These are phyloP conservation scores for Chloromonas sp. DNA, from an alignment of 163 green algal species.

Conservation along the genomic window DNA sequence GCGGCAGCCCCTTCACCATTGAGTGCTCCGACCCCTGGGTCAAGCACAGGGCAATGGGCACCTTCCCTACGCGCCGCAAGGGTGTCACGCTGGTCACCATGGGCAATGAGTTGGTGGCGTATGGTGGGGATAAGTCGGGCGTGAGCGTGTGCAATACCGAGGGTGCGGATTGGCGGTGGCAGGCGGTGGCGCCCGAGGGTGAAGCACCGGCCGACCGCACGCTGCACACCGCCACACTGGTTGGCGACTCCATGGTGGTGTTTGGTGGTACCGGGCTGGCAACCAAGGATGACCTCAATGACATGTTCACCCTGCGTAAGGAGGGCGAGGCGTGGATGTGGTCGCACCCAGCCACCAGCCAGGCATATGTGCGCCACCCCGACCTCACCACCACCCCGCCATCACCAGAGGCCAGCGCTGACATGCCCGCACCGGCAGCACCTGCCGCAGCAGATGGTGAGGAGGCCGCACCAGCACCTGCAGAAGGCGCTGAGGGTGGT, in stretches of 20 bases:
- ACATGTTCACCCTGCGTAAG: slow-evolving; percentile 57
- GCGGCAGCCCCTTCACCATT: slow-evolving; percentile 70
- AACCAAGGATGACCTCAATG: slow-evolving; percentile 54
- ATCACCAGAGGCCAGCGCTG: neutral
- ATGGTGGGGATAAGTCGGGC: slow-evolving; percentile 59
- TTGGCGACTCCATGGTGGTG: slow-evolving; percentile 50
- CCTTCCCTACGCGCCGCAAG: slow-evolving; percentile 31
- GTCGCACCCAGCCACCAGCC: slow-evolving; percentile 27
- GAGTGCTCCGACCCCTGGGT: slow-evolving; percentile 59
- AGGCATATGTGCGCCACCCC: slow-evolving; percentile 32
- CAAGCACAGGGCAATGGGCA: slow-evolving; percentile 56
- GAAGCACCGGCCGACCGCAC: slow-evolving; percentile 35
- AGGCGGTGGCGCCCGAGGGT: slow-evolving; percentile 11
- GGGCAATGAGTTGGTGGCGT: slow-evolving; percentile 57
- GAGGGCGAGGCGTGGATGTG: slow-evolving; percentile 44
- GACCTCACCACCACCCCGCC: neutral
- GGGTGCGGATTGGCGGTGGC: slow-evolving; percentile 54
- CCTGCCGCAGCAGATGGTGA: neutral
- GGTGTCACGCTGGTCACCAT: slow-evolving; percentile 39
- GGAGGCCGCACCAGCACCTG: neutral
- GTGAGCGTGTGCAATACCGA: slow-evolving; percentile 53
- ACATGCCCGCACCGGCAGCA: neutral
- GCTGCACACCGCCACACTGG: slow-evolving; percentile 37
- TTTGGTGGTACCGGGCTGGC: slow-evolving; percentile 54
- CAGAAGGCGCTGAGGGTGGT: neutral